Base-by-base conservation (phyloP, 176 grass and related monocot species). In the Hsuehochloa calcarea region DNA sequence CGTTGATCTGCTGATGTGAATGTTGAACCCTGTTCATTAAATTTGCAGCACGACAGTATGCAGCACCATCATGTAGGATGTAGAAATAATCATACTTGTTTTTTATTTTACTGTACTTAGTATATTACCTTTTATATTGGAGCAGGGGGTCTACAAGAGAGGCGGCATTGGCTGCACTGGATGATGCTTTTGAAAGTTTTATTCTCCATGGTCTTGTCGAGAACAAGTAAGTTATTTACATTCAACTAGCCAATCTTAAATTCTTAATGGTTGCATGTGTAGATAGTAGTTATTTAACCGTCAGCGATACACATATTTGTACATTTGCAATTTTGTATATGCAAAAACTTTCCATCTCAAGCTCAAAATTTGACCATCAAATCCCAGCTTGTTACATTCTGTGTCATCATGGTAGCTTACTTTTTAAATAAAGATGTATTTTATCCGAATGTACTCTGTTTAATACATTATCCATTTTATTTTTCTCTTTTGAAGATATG, bases 151-250 rank as follows among this genome's bases (percentile, higher is more conserved):
- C 93, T 43, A 92, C 88, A 25, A 92, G 96, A 89, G 93, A 99
- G 58, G 75, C 25, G 10, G 84, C 96, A 6, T 84, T 96, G 81
- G 66, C 65, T 34, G 64, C 84, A 55, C 90, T 99, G 39, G 88
- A 91, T 58, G 91, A 96, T 63, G 89, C 96, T 45, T 96, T 99
- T 65, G 96, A 96, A 89, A 89, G 84, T 72, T 91, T 89, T 81
- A 84, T 96, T 79, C 91, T 96, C 59, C 75, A 82, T 39, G 59
- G 73, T 43, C 90, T 92, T 88, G 76, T 96, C 51, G 93, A 94
- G 65, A 92, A 94, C 81, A 99, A 94, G 95, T 97, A 85, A 72
- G 88, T 80, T 82, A 16, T 5, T 72, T 72, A 61, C 27, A 26
- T 67, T 73, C 9, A 9, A 31, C 37, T 44, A 40, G 20, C 31